Evolutionary conservation across 345 rosid species (phyloP).

Genomic region (Euphorbia pulcherrima): DNA sequence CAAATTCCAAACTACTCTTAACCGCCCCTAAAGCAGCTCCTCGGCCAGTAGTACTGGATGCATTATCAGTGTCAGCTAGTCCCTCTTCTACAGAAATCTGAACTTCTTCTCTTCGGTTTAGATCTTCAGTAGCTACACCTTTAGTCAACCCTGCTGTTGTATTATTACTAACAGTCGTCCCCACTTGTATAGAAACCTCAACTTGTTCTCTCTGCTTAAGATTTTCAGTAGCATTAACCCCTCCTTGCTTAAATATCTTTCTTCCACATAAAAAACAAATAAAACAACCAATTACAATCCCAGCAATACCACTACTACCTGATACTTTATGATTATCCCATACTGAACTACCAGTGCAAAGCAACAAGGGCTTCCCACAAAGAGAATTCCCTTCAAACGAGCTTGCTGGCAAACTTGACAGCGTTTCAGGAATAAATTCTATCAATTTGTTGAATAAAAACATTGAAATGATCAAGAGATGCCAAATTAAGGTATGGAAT

Average conservation of each 20-base stretch:
- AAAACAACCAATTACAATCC: conserved; percentile 41
- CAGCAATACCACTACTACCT: conserved; percentile 45
- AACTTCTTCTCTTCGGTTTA: no score
- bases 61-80: no score
- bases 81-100: no score
- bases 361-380: conserved; percentile 41
- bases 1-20: no score
- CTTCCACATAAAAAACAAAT: conserved; percentile 33
- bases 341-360: conserved; percentile 24
- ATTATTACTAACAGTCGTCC: conserved; percentile 18
- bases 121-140: conserved; percentile 24
- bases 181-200: no score
- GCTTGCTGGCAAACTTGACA: conserved; percentile 19
- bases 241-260: conserved; percentile 20
- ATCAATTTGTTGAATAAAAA: conserved; percentile 36
- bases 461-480: conserved; percentile 39
- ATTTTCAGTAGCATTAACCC: no score
- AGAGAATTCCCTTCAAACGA: no score
- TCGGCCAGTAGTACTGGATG: no score
- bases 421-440: conserved; percentile 31
- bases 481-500: conserved; percentile 28
- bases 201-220: no score
- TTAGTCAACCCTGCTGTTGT: conserved; percentile 5
- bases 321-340: conserved; percentile 22
- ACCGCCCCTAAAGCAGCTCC: no score